Evolutionary conservation across 2,329 filamentous ascomycete genomes (phyloP).

Genomic region (Colletotrichum australisinense): DNA sequence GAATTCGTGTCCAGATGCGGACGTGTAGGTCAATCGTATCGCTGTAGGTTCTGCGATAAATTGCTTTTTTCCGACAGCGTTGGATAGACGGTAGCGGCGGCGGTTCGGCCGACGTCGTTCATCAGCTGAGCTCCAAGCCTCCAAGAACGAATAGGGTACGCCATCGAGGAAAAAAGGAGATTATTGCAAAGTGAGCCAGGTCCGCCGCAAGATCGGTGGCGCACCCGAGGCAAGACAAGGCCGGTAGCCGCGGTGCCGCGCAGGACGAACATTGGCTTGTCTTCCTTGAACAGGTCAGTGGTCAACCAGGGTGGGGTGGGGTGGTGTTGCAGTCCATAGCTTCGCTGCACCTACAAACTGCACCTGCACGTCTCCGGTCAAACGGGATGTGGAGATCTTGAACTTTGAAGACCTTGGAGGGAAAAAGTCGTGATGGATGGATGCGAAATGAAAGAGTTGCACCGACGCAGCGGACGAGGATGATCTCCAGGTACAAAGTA

Average conservation of each 20-base stretch:
- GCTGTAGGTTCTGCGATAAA: slow-evolving; percentile 2
- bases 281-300: background rate
- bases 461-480: slow-evolving; percentile 21
- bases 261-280: background rate
- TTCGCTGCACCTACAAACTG: background rate
- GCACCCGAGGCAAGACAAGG: slow-evolving; percentile 1
- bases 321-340: background rate
- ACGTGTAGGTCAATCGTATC: background rate
- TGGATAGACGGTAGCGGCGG: background rate
- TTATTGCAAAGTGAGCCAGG: slow-evolving; percentile 22
- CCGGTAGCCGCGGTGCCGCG: background rate
- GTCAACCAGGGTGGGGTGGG: background rate
- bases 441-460: slow-evolving; percentile 25
- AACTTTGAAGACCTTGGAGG: background rate
- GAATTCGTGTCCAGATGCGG: slow-evolving; percentile 19
- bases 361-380: background rate
- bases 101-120: slow-evolving; percentile 14
- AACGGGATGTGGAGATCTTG: background rate
- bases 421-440: slow-evolving; percentile 21
- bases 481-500: background rate
- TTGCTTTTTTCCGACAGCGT: slow-evolving; percentile 24
- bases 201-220: slow-evolving; percentile 27
- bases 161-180: background rate
- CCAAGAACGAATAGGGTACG: background rate
- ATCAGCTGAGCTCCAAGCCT: background rate